Conservation (phyloP, 805 yeast species). For the Sporopachydermia quercuum region DNA sequence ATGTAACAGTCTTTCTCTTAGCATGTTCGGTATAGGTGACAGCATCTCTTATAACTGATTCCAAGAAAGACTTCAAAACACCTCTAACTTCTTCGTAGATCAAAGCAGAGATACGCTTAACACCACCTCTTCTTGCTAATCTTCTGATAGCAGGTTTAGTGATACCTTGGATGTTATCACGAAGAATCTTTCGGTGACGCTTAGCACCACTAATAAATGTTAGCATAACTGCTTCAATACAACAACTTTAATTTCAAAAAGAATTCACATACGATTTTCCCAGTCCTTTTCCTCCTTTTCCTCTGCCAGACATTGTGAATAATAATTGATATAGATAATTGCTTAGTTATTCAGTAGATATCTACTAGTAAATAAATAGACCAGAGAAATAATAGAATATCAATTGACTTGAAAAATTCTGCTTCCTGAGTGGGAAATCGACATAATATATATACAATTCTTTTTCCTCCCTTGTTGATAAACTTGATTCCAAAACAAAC, state of each 20-base stretch:
- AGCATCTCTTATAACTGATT: constrained; percentile 59
- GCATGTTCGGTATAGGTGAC: constrained; percentile 65
- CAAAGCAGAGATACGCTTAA: constrained; percentile 58
- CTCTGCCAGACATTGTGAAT: constrained; percentile 49
- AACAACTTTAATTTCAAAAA: neutral
- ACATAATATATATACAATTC: too few relatives aligned
- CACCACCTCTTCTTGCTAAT: constrained; percentile 73
- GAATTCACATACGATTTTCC: constrained; percentile 26
- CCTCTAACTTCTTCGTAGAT: constrained; percentile 63
- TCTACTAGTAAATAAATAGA: too few relatives aligned
- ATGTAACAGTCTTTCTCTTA: constrained; percentile 62
- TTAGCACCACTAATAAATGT: constrained; percentile 36
- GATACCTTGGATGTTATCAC: constrained; percentile 64
- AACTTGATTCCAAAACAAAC: too few relatives aligned
- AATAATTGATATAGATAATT: constrained; percentile 4
- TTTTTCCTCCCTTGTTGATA: too few relatives aligned
- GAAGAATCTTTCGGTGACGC: constrained; percentile 63
- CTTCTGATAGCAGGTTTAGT: constrained; percentile 66
- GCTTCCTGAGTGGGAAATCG: too few relatives aligned
- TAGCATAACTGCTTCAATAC: neutral
- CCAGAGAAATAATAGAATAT: too few relatives aligned
- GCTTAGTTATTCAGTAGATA: too few relatives aligned
- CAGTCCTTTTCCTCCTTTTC: constrained; percentile 63
- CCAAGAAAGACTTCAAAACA: constrained; percentile 51
- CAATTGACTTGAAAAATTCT: too few relatives aligned